Base-by-base conservation (phyloP, 179 eudicot species). In the Patellifolia procumbens region DNA sequence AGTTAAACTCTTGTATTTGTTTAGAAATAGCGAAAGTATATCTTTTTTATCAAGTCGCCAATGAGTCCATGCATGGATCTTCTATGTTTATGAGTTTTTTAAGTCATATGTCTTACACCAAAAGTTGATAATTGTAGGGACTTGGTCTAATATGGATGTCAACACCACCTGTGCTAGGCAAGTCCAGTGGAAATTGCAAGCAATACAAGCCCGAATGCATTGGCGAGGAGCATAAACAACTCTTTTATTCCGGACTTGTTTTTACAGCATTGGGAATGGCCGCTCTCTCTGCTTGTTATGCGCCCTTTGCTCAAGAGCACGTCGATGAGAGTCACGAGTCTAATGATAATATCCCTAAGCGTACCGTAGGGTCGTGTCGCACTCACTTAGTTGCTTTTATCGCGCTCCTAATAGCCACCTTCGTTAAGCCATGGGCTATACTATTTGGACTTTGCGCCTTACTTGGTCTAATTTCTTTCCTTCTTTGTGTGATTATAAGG, bases 71-170 rank as follows among this genome's bases (percentile, higher is more conserved):
- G n/a, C n/a, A n/a, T n/a, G n/a, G n/a, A n/a, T n/a, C n/a, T n/a
- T n/a, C n/a, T n/a, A n/a, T n/a, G n/a, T n/a, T n/a, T n/a, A n/a
- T n/a, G n/a, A n/a, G n/a, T n/a, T n/a, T n/a, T n/a, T n/a, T n/a
- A n/a, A n/a, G n/a, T n/a, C n/a, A n/a, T n/a, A n/a, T n/a, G n/a
- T n/a, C n/a, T n/a, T 55, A 28, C 8, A 55, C 60, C 60, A 55
- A 55, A 55, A n/a, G 29, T 55, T 55, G 60, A 20, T 19, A 55
- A 55, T 64, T 64, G 48, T 71, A 87, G 88, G 86, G 88, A 11
- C 62, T 87, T 65, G 87, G 88, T 7, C 81, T 86, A 2, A 42
- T 87, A 35, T 29, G 84, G 53, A 61, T 86, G 83, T 86, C 87
- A 37, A 84, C 88, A 28, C 87, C 87, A 51, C 82, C 85, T 5